These are phyloP conservation scores for Peronospora farinosa DNA, from an alignment of 352 stramenopile species.

Conservation along the genomic window DNA sequence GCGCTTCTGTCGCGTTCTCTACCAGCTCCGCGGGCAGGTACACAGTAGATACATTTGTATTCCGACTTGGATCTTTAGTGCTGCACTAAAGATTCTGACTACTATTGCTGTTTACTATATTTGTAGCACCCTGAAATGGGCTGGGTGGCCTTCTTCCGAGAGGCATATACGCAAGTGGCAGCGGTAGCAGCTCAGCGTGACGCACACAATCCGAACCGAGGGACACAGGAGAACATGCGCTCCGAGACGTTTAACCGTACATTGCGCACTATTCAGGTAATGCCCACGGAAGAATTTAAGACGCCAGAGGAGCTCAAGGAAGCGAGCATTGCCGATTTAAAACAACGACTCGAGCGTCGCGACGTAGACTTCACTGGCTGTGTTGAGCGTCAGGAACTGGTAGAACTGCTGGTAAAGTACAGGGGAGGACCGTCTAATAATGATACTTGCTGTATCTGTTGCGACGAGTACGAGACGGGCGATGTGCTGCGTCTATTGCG, in stretches of 20 bases:
- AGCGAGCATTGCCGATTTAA: constrained; percentile 57
- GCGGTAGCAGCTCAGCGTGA: constrained; percentile 32
- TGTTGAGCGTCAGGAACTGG: constrained; percentile 67
- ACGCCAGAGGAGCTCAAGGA: constrained; percentile 48
- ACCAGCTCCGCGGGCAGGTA: constrained; percentile 38
- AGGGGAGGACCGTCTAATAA: constrained; percentile 75
- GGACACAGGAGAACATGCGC: constrained; percentile 30
- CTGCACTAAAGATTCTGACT: neutral
- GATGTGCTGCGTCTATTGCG: constrained; percentile 71
- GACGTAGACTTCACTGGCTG: constrained; percentile 52
- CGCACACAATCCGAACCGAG: constrained; percentile 28
- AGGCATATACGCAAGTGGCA: constrained; percentile 43
- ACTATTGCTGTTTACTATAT: constrained; percentile 1
- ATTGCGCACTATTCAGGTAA: constrained; percentile 70
- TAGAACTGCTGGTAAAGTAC: constrained; percentile 64
- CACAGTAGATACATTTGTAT: constrained; percentile 1
- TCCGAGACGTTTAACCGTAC: constrained; percentile 66
- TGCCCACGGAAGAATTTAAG: constrained; percentile 79
- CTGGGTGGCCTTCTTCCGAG: constrained; percentile 51
- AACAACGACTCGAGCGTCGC: constrained; percentile 62
- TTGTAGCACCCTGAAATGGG: constrained; percentile 43
- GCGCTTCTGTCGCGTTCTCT: constrained; percentile 51
- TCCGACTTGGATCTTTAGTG: neutral
- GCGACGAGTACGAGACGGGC: constrained; percentile 73
- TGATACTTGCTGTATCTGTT: constrained; percentile 86